These are phyloP conservation scores for Patellifolia procumbens DNA, from an alignment of 179 eudicot genomes.

Conservation along the genomic window DNA sequence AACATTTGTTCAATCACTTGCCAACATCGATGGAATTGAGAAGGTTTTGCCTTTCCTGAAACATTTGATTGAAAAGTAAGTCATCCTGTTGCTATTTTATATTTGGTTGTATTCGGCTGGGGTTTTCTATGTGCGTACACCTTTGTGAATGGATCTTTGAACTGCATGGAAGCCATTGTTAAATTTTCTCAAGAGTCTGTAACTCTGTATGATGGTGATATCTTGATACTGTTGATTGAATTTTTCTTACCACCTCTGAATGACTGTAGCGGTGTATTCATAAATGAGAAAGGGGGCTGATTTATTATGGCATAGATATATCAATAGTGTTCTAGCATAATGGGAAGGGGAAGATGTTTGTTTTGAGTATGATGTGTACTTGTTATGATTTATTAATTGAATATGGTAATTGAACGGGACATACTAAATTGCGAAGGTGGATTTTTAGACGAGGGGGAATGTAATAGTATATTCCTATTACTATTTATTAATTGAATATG, in stretches of 20 bases:
- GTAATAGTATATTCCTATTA: too few relatives aligned
- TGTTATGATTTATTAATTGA: too few relatives aligned
- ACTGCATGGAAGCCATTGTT: not conserved
- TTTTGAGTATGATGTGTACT: too few relatives aligned
- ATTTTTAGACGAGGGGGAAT: too few relatives aligned
- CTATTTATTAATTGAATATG: too few relatives aligned
- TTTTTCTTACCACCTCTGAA: not conserved
- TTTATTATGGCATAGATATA: too few relatives aligned
- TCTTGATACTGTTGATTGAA: not conserved
- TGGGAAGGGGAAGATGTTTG: too few relatives aligned
- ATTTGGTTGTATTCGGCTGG: not conserved
- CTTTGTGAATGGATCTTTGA: not conserved
- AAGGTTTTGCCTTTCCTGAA: slow-evolving; percentile 78
- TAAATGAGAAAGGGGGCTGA: not conserved
- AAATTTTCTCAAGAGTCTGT: not conserved
- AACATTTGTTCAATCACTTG: slow-evolving; percentile 82
- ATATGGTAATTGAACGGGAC: too few relatives aligned
- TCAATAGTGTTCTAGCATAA: too few relatives aligned
- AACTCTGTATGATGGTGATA: too few relatives aligned
- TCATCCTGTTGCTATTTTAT: slow-evolving; percentile 10
- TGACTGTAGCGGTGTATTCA: not conserved
- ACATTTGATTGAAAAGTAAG: slow-evolving; percentile 59
- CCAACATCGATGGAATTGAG: slow-evolving; percentile 80
- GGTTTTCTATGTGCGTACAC: not conserved
- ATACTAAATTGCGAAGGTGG: too few relatives aligned